Percentiles rank a stretch among this genome's conserved stretches.
Conservation (phyloP, 129 eudicot species). For the Ambrosia trifida region DNA sequence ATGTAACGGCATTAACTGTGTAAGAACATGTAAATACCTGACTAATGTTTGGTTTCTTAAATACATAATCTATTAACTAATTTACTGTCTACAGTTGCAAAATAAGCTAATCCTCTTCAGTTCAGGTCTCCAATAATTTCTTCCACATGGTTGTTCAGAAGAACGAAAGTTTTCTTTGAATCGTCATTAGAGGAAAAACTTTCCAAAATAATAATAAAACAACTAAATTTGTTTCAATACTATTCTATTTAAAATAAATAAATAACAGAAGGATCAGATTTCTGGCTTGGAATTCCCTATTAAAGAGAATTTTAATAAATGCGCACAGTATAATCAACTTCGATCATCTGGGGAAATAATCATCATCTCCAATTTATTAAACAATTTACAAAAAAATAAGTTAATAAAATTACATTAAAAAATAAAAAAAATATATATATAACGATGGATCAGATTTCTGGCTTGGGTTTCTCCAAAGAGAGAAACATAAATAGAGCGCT, state of each 20-base stretch:
- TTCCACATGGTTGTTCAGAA: background rate
- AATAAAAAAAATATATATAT: too few species aligned
- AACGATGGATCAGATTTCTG: constrained; percentile 12
- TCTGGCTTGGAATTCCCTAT: background rate
- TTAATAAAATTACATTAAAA: background rate
- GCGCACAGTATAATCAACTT: background rate
- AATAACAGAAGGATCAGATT: background rate
- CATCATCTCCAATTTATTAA: too few species aligned
- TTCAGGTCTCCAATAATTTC: background rate
- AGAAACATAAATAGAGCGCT: background rate
- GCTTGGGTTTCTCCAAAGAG: background rate
- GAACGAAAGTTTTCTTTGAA: background rate
- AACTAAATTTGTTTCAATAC: too few species aligned
- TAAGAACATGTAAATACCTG: constrained; percentile 34
- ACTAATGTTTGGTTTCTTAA: constrained; percentile 42
- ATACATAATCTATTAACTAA: too few species aligned
- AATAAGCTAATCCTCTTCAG: background rate
- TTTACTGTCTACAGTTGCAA: too few species aligned
- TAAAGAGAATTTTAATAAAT: background rate
- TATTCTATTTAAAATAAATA: too few species aligned
- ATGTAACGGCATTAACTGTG: constrained; percentile 46
- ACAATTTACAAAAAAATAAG: background rate
- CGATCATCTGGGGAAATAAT: too few species aligned
- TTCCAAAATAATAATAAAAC: background rate
- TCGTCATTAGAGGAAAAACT: background rate